These are phyloP conservation scores for Xylariaceae sp. DNA, from an alignment of 2,329 filamentous ascomycete genomes.

Conservation along the genomic window DNA sequence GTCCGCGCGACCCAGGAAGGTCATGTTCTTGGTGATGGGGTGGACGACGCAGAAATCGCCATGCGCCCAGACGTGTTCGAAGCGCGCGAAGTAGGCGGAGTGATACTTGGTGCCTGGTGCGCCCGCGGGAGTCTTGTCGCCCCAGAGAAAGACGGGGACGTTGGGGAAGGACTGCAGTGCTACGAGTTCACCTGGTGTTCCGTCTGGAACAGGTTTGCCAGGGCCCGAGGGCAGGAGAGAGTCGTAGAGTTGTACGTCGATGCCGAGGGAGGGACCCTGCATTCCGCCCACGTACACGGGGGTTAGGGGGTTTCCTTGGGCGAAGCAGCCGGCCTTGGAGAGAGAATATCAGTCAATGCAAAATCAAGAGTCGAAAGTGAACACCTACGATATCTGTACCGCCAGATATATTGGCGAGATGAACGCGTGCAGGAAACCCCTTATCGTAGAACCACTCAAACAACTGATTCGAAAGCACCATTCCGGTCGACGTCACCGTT, in stretches of 20 bases:
- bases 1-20: constrained; percentile 67
- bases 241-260: constrained; percentile 57
- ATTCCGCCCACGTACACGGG: constrained; percentile 58
- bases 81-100: constrained; percentile 57
- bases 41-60: constrained; percentile 73
- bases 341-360: constrained; percentile 15
- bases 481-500: constrained; percentile 67
- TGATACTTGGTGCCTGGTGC: constrained; percentile 53
- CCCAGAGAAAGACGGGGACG: constrained; percentile 63
- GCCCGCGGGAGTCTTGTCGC: constrained; percentile 40
- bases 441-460: constrained; percentile 75
- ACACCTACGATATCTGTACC: constrained; percentile 66
- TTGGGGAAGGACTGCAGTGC: constrained; percentile 68
- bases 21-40: constrained; percentile 58
- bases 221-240: constrained; percentile 46
- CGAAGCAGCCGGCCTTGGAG: constrained; percentile 53
- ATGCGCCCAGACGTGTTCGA: constrained; percentile 70
- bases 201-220: constrained; percentile 45
- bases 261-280: constrained; percentile 46
- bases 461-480: constrained; percentile 71
- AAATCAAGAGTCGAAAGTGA: background rate
- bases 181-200: constrained; percentile 70
- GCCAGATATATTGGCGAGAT: constrained; percentile 69
- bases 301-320: constrained; percentile 60
- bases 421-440: constrained; percentile 61